Evolutionary conservation across 441 rosid species (phyloP), one percentile per base, ranked within the genome.

Genomic region (Metrosideros polymorpha): DNA sequence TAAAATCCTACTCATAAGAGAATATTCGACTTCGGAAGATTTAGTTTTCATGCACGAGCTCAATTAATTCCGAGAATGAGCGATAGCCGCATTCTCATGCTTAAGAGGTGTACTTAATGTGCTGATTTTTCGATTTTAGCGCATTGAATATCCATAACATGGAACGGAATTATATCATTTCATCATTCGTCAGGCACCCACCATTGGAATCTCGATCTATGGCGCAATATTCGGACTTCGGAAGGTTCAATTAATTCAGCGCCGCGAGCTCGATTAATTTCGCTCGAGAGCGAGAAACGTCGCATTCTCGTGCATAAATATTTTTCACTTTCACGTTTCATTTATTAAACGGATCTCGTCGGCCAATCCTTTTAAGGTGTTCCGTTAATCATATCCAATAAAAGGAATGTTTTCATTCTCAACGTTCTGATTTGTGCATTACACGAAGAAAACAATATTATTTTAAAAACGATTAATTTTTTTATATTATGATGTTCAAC

Each of bases 301-400:
- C 27, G 2, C 3, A 5, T 10, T 54, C 12, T 24, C 6, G 5
- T 54, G 57, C 27, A 54, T 24, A 54, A 54, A 8, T 24, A 63
- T 63, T 8, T 18, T 32, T 8, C 25, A n/a, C 7, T 4, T 17
- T 30, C 42, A 2, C 1, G 1, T 63, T 63, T 2, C 24, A 30
- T 19, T 9, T 32, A 8, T 18, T 18, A 32, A 18, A 9, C 6
- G 18, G 12, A 19, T 32, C 25, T 18, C 0, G 3, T 1, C 4
- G 4, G 76, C 12, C 3, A 0, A 63, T 32, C 4, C 6, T 5
- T 2, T 63, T 0, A 3, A 3, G 0, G 6, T 18, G 0, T 63
- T 63, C 2, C 2, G 1, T 32, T 2, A 35, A 32, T 18, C 1
- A 32, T 32, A 19, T 4, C 0, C 0, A 9, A 18, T 4, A 9